Conservation (phyloP, 495 filamentous ascomycete species). For the Penicillium verhagenii region DNA sequence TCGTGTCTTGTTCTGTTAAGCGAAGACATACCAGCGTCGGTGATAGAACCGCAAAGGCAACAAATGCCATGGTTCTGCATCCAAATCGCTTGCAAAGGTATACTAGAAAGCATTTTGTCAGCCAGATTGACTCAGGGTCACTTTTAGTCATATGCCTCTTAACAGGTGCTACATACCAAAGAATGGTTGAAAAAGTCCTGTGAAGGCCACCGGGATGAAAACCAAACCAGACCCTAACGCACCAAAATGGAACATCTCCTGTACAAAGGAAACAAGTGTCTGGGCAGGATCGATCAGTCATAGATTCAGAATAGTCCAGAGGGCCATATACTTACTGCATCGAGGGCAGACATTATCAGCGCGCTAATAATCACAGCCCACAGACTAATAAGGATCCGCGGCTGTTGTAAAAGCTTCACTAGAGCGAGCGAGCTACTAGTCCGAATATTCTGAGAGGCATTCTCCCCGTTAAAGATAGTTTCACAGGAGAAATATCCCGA, state of each 20-base stretch:
- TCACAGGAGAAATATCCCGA: neutral
- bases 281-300: neutral
- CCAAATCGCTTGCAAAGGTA: slow-evolving; percentile 48
- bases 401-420: slow-evolving; percentile 10
- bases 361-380: slow-evolving; percentile 18
- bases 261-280: neutral
- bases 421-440: neutral
- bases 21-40: slow-evolving; percentile 51
- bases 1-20: slow-evolving; percentile 32
- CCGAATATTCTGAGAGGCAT: neutral
- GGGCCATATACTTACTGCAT: slow-evolving; percentile 35
- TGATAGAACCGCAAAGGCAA: slow-evolving; percentile 47
- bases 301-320: slow-evolving; percentile 18
- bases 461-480: neutral
- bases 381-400: slow-evolving; percentile 15
- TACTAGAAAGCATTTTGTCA: neutral
- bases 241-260: slow-evolving; percentile 50
- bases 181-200: slow-evolving; percentile 48
- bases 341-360: slow-evolving; percentile 18
- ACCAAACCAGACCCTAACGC: slow-evolving; percentile 64
- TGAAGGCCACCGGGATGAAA: slow-evolving; percentile 64
- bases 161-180: slow-evolving; percentile 21
- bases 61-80: slow-evolving; percentile 42
- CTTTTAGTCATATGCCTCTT: too few species aligned
- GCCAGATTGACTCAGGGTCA: neutral